These are phyloP conservation scores for Hyaloscypha bicolor DNA, from an alignment of 495 filamentous ascomycete species.

Conservation along the genomic window DNA sequence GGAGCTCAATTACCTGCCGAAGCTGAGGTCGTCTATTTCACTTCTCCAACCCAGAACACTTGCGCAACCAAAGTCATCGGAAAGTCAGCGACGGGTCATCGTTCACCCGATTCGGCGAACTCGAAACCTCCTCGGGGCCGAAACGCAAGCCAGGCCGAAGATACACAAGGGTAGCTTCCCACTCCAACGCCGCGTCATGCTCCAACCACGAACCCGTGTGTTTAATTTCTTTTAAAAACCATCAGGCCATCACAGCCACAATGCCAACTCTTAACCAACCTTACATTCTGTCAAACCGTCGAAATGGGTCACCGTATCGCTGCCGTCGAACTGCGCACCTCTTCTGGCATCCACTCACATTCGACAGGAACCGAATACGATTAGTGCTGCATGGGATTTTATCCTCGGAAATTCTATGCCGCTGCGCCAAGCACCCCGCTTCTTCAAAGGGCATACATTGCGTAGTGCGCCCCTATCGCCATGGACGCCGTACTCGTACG, in stretches of 20 bases:
- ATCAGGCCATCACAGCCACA: not conserved
- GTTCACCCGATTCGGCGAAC: not conserved
- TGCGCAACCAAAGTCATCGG: too few species aligned
- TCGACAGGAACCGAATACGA: too few species aligned
- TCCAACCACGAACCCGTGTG: not conserved
- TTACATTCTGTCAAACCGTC: not conserved
- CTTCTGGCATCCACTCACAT: too few species aligned
- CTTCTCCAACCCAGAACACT: too few species aligned
- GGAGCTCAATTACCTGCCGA: too few species aligned
- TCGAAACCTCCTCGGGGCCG: not conserved
- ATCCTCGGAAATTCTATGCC: not conserved
- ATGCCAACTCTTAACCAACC: not conserved
- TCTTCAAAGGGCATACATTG: not conserved
- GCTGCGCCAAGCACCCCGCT: not conserved
- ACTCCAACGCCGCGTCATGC: not conserved
- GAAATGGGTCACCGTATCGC: not conserved
- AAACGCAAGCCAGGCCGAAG: not conserved
- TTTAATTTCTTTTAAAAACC: not conserved
- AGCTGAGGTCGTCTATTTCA: too few species aligned
- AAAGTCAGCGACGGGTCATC: too few species aligned
- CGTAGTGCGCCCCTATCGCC: not conserved
- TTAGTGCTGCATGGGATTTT: not conserved
- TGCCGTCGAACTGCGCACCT: not conserved
- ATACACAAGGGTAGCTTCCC: not conserved
- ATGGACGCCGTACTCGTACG: not conserved